Evolutionary conservation across 805 yeast genomes (phyloP).

Genomic region (Metschnikowia lochheadii): DNA sequence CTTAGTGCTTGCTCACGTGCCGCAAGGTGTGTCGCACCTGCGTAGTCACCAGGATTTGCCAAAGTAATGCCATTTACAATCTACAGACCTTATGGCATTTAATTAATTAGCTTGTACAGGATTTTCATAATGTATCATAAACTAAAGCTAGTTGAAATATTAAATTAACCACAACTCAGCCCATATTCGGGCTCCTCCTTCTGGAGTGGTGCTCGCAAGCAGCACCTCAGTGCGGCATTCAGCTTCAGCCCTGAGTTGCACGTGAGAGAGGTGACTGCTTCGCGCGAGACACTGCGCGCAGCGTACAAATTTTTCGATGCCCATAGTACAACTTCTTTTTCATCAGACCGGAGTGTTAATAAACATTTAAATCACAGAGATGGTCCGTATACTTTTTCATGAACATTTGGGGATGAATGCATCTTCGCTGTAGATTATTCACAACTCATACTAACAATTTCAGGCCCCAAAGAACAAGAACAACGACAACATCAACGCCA

Average conservation of each 20-base stretch:
- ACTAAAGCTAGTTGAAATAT: neutral
- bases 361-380: slow-evolving; percentile 62
- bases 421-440: neutral
- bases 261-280: slow-evolving; percentile 15
- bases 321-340: neutral
- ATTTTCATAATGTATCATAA: neutral
- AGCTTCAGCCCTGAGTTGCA: slow-evolving; percentile 8
- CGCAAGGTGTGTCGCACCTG: neutral
- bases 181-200: neutral
- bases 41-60: neutral
- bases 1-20: slow-evolving; percentile 1
- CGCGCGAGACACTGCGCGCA: slow-evolving; percentile 9
- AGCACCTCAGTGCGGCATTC: neutral
- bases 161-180: neutral
- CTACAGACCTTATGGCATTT: neutral
- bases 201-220: neutral
- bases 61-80: neutral
- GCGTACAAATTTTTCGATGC: slow-evolving; percentile 12
- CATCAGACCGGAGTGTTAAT: slow-evolving; percentile 88
- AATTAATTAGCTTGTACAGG: too few species aligned
- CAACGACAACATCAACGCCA: slow-evolving; percentile 95
- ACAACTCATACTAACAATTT: slow-evolving; percentile 35
- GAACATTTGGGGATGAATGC: neutral
- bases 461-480: slow-evolving; percentile 96
- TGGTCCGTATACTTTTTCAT: slow-evolving; percentile 68